Evolutionary conservation across 2,329 filamentous ascomycete genomes (phyloP), one percentile per base, ranked within the genome.

Genomic region (Ceratocystis harringtonii): DNA sequence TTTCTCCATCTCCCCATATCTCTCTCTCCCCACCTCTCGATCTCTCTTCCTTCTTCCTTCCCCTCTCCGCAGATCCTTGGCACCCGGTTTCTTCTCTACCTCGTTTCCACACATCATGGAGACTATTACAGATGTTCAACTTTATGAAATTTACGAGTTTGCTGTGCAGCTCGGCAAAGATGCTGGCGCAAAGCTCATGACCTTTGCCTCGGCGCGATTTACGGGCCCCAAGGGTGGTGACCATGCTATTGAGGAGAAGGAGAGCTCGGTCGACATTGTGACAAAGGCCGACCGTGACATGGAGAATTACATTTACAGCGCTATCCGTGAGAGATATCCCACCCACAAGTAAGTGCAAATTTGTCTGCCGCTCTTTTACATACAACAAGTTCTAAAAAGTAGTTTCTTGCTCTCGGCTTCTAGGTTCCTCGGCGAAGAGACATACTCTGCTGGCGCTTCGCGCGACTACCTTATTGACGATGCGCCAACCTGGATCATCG

Each of bases 391-490:
- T 25, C 50, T 55, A 57, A 61, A n/a, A 6, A 3, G n/a, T 5
- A 12, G 17, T 25, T n/a, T 44, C 30, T 25, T 5, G 32, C 32
- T 17, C 50, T 15, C 30, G 19, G 10, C 41, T 22, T 45, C 7
- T 60, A 88, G 85, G 61, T 92, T 92, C 73, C 79, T 91, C 45
- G 88, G 88, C 68, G 88, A 92, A 74, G 88, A 92, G 73, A 83
- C 83, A 0, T 91, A 91, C 73, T 86, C 85, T 55, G 84, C 85
- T 70, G 84, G 86, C 45, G 72, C 81, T 30, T 85, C 86, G 0
- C 83, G 85, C 70, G 78, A 84, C 58, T 91, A 90, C 71, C 80
- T 90, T 4, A 84, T 91, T 68, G 77, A 76, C 58, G 72, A 80
- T 48, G 70, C 75, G 0, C 87, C 87, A 55, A 90, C 88, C 41